Conservation (phyloP, 2,329 filamentous ascomycete genomes). For the Ceratocystis cacaofunesta region DNA sequence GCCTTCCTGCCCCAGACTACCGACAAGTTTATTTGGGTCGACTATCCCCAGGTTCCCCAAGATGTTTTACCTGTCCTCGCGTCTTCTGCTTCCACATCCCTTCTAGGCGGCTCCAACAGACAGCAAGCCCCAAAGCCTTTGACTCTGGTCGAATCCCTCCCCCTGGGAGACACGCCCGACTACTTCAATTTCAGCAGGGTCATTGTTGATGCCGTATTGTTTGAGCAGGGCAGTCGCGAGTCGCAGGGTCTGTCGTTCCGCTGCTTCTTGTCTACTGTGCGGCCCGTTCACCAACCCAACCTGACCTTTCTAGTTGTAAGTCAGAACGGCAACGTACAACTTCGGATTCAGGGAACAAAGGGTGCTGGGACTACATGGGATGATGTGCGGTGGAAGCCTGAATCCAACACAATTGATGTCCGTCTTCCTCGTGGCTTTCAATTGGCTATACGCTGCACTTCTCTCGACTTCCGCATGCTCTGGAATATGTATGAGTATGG, state of each 20-base stretch:
- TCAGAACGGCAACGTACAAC: constrained; percentile 62
- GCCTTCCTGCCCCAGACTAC: constrained; percentile 59
- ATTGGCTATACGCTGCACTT: constrained; percentile 53
- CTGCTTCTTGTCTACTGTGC: constrained; percentile 60
- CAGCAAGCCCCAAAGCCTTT: constrained; percentile 35
- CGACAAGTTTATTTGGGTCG: constrained; percentile 68
- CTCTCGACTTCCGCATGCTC: constrained; percentile 63
- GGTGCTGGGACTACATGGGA: constrained; percentile 61
- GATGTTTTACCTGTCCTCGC: constrained; percentile 58
- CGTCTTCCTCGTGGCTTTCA: constrained; percentile 62
- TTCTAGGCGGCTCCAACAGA: constrained; percentile 34
- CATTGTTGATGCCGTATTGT: constrained; percentile 57
- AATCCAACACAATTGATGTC: constrained; percentile 49
- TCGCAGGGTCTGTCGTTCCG: constrained; percentile 54
- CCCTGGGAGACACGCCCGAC: constrained; percentile 57
- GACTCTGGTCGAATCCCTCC: constrained; percentile 47
- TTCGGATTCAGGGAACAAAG: constrained; percentile 56
- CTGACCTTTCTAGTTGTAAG: constrained; percentile 62
- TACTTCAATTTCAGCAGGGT: constrained; percentile 70
- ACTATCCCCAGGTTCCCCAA: constrained; percentile 58
- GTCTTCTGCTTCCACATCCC: constrained; percentile 23
- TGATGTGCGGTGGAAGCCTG: constrained; percentile 64
- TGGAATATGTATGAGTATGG: constrained; percentile 81
- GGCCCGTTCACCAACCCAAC: constrained; percentile 52
- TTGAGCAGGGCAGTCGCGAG: constrained; percentile 51